phyloP scores from a whole-genome alignment of 495 filamentous ascomycete species.

The Aeminium ludgeri region DNA sequence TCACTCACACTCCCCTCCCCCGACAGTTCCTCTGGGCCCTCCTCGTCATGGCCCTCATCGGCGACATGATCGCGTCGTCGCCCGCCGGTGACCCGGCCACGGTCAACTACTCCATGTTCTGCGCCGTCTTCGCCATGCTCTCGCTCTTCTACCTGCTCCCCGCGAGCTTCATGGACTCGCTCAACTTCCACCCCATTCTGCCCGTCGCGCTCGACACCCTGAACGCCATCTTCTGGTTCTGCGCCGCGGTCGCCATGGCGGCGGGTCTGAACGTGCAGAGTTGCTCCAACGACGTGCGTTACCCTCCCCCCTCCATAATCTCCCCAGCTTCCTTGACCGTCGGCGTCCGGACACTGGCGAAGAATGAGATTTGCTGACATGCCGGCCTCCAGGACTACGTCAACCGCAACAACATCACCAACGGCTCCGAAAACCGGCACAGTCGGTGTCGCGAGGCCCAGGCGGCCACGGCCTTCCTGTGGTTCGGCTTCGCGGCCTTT shows the following conservation, averaged over 20 bases:
- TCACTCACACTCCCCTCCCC: background rate
- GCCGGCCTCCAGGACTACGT: conserved; percentile 37
- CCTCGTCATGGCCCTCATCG: conserved; percentile 47
- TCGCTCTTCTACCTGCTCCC: conserved; percentile 45
- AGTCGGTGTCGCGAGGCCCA: conserved; percentile 56
- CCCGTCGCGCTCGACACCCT: conserved; percentile 40
- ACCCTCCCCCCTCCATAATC: background rate
- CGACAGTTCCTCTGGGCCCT: conserved; percentile 43
- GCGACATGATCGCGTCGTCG: conserved; percentile 47
- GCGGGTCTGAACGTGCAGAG: conserved; percentile 41
- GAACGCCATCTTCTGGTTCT: conserved; percentile 50
- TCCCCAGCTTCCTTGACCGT: conserved; percentile 6
- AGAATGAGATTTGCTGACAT: conserved; percentile 3
- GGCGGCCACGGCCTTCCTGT: conserved; percentile 51
- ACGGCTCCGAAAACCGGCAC: conserved; percentile 34
- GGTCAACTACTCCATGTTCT: conserved; percentile 53
- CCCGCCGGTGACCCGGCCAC: conserved; percentile 37
- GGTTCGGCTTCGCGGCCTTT: conserved; percentile 51
- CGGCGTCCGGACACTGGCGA: too few relatives aligned
- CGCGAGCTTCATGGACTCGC: conserved; percentile 32
- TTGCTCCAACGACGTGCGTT: conserved; percentile 44
- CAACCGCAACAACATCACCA: conserved; percentile 39
- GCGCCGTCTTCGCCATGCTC: conserved; percentile 46
- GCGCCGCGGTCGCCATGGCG: conserved; percentile 46
- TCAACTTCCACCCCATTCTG: conserved; percentile 37